phyloP scores from a whole-genome alignment of 257 asterid genomes.

The Apocynum venetum region DNA sequence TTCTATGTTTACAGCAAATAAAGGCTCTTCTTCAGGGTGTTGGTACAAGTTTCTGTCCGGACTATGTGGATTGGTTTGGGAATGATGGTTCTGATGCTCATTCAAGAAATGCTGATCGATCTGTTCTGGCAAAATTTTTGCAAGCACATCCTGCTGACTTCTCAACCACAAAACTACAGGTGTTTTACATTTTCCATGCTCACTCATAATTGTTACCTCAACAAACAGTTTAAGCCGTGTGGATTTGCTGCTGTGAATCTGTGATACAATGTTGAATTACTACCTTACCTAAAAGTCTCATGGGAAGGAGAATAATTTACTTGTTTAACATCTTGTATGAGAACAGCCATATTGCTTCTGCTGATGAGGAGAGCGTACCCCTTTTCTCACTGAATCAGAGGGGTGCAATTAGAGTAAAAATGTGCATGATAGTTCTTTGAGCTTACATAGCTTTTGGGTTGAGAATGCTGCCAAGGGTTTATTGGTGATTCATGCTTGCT shows the following conservation, averaged over 20 bases:
- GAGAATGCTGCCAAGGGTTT: not conserved
- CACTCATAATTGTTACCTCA: not conserved
- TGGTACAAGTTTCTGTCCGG: slow-evolving; percentile 85
- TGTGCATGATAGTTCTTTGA: not conserved
- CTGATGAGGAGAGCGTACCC: not conserved
- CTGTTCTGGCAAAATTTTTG: slow-evolving; percentile 74
- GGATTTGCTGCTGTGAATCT: too few species aligned
- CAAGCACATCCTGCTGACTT: slow-evolving; percentile 79
- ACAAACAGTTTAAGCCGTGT: too few species aligned
- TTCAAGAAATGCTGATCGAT: slow-evolving; percentile 71
- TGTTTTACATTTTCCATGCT: slow-evolving; percentile 8
- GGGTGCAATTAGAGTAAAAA: not conserved
- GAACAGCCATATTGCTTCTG: not conserved
- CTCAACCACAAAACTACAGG: slow-evolving; percentile 83
- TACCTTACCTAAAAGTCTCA: not conserved
- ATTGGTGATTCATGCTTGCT: not conserved
- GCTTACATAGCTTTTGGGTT: not conserved
- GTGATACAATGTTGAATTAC: not conserved
- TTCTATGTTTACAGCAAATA: slow-evolving; percentile 62
- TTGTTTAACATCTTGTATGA: not conserved
- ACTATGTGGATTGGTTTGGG: slow-evolving; percentile 85
- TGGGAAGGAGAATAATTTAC: not conserved
- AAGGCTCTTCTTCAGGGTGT: slow-evolving; percentile 85
- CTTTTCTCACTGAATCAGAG: not conserved
- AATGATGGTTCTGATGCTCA: slow-evolving; percentile 44